phyloP scores from a whole-genome alignment of 768 basidiomycete species.

The Imleria badia region DNA sequence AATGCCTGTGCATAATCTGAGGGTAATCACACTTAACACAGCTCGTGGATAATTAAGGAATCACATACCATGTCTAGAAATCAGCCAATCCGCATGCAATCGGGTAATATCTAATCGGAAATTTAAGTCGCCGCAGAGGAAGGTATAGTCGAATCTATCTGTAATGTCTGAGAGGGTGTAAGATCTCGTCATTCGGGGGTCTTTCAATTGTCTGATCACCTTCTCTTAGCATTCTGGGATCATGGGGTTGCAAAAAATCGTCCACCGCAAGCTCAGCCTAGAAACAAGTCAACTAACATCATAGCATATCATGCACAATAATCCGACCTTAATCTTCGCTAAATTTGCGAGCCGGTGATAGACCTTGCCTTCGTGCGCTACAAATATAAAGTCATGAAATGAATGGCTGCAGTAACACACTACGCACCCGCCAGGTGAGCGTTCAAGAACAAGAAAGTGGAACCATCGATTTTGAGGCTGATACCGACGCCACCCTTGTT shows the following conservation, averaged over 20 bases:
- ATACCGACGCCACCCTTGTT: conserved; percentile 96
- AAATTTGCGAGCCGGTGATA: conserved; percentile 83
- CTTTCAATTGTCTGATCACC: conserved; percentile 38
- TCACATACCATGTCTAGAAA: conserved; percentile 67
- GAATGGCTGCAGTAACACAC: neutral
- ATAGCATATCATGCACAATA: neutral
- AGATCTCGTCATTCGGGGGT: conserved; percentile 6
- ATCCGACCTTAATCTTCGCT: conserved; percentile 77
- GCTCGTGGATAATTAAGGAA: neutral
- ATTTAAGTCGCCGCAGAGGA: conserved; percentile 90
- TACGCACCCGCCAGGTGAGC: conserved; percentile 80
- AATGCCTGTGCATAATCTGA: conserved; percentile 83
- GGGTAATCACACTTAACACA: conserved; percentile 7
- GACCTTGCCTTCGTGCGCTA: conserved; percentile 76
- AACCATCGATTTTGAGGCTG: conserved; percentile 78
- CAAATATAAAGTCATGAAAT: neutral
- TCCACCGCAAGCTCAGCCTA: conserved; percentile 79
- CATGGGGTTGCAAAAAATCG: conserved; percentile 64
- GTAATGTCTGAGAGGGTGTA: conserved; percentile 55
- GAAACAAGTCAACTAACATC: conserved; percentile 5
- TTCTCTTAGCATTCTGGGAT: conserved; percentile 69
- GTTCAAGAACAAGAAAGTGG: conserved; percentile 85
- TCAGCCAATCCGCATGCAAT: conserved; percentile 92
- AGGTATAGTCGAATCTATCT: conserved; percentile 86
- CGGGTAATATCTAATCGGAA: conserved; percentile 88